Evolutionary conservation across 2,329 filamentous ascomycete genomes (phyloP).

Genomic region (Epichloe sp.): DNA sequence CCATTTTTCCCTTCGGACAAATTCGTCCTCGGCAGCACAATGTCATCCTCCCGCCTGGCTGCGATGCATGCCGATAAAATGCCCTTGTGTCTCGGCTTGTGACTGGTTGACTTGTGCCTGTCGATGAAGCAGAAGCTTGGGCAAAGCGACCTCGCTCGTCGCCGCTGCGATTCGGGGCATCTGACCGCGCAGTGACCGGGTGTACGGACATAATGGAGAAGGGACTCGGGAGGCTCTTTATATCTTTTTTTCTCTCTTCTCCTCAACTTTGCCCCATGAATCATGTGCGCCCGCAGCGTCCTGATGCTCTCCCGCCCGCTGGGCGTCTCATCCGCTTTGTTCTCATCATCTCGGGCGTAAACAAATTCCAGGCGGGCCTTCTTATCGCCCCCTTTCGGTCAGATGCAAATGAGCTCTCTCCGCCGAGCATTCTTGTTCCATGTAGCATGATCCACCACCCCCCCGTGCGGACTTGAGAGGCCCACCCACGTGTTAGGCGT

Average conservation of each 20-base stretch:
- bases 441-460: constrained; percentile 2
- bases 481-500: constrained; percentile 12
- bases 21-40: background rate
- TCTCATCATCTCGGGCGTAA: background rate
- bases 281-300: background rate
- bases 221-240: background rate
- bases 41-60: background rate
- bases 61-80: background rate
- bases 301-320: background rate
- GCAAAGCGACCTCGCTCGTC: background rate
- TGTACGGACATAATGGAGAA: too few species aligned
- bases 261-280: background rate
- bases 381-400: too few species aligned
- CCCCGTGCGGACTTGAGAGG: constrained; percentile 2
- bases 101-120: background rate
- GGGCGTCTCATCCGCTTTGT: background rate
- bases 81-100: background rate
- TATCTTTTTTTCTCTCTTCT: background rate
- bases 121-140: background rate
- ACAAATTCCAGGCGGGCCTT: background rate
- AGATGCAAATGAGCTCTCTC: too few species aligned
- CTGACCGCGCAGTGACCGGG: background rate
- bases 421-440: background rate
- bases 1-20: background rate
- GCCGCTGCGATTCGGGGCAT: background rate